Evolutionary conservation across 2,329 filamentous ascomycete species (phyloP), one percentile per base, ranked within the genome.

Genomic region (Boeremia lycopersici): DNA sequence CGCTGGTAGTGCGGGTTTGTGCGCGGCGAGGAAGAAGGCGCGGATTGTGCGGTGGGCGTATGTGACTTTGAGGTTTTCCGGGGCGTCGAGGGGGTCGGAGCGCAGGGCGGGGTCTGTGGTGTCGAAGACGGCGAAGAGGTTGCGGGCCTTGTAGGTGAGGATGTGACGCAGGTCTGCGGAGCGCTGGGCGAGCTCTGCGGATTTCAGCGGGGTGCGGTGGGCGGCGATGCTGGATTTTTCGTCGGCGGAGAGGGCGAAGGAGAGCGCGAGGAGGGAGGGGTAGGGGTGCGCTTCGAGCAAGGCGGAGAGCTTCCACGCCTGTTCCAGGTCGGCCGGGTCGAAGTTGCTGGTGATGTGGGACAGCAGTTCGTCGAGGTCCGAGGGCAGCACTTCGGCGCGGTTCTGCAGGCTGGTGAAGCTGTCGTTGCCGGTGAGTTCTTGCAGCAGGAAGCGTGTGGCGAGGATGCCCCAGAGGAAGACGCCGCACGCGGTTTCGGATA

Each of bases 391-490:
- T 17, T 65, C 64, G 1, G 69, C 63, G 19, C 66, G 59, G 35
- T 56, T 57, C 39, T 63, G 60, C 6, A 71, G 53, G 7, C 61
- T 59, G 6, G 64, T 48, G 6, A 70, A 64, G 33, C 63, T 59
- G 43, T 68, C 67, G 15, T 57, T 55, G 33, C 63, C 61, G 8
- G 56, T 59, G 8, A 59, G 53, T 17, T 53, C 57, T 15, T 67
- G 62, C 6, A 72, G 53, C 4, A 72, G 55, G 31, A 63, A 64
- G 2, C 59, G 49, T 4, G 63, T 67, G 1, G 60, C 61, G n/a
- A 72, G 42, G 12, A 55, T 59, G n/a, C 61, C 65, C 65, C 65
- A 71, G 11, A 72, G 57, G 33, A 68, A 70, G 13, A 64, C 59
- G 3, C 69, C 69, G 28, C 59, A 60, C 1, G 63, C 57, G 30